phyloP scores from a whole-genome alignment of 805 yeast species.

The Metschnikowia cubensis region DNA sequence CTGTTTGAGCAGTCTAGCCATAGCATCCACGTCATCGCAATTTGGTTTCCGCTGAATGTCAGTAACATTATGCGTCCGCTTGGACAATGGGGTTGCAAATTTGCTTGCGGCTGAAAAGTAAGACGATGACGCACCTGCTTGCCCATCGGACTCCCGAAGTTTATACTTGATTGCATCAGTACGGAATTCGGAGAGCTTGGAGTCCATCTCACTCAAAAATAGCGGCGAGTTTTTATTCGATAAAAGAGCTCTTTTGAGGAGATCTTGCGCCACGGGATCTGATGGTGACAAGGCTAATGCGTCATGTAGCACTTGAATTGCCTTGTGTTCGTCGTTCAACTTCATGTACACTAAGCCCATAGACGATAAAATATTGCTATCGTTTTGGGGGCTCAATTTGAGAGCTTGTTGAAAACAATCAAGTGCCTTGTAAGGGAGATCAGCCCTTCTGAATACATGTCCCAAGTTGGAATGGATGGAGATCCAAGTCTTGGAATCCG shows the following conservation, averaged over 20 bases:
- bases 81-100: conserved; percentile 23
- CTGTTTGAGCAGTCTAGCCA: conserved; percentile 38
- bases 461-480: conserved; percentile 86
- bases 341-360: conserved; percentile 80
- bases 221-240: conserved; percentile 35
- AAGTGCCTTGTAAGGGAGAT: conserved; percentile 61
- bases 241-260: conserved; percentile 75
- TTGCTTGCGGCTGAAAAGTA: conserved; percentile 13
- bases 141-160: neutral
- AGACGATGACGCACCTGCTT: neutral
- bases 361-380: conserved; percentile 70
- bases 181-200: conserved; percentile 10
- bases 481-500: conserved; percentile 79
- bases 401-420: conserved; percentile 74
- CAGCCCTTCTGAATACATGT: conserved; percentile 74
- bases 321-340: conserved; percentile 55
- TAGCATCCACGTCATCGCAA: conserved; percentile 26
- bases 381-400: conserved; percentile 63
- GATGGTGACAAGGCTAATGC: conserved; percentile 75
- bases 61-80: conserved; percentile 12
- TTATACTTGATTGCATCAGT: conserved; percentile 1
- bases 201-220: conserved; percentile 13
- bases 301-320: conserved; percentile 73
- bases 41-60: conserved; percentile 3
- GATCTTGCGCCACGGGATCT: conserved; percentile 81